Evolutionary conservation across 1,284 basidiomycete species (phyloP), one percentile per base, ranked within the genome.

Genomic region (Malassezia slooffiae): DNA sequence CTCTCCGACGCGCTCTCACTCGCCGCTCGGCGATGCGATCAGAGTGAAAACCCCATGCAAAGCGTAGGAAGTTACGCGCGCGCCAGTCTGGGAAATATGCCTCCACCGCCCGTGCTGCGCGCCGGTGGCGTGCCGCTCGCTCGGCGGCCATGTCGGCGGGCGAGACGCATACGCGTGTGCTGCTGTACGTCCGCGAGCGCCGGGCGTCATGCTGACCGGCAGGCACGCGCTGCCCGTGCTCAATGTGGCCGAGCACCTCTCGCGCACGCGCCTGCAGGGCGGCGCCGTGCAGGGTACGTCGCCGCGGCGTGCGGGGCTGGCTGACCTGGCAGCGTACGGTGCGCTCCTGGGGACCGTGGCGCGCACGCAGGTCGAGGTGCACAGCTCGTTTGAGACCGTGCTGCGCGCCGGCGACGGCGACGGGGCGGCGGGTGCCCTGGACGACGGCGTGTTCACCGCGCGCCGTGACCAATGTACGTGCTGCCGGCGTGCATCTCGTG

Each of bases 241-340:
- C 10, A 23, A 17, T 9, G 30, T 43, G 13, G 17, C 32, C 3
- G 46, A 48, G 26, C 46, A 48, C 21, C 17, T 16, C 6, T 29
- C 24, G 17, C 38, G 45, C 13, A 21, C 24, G 24, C 22, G 23
- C 16, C 21, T 82, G 9, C 83, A 85, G 50, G 77, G 83, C 83
- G 52, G 33, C 76, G 57, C 23, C 37, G 7, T 29, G 13, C 7
- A 32, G 22, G 15, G 21, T 23, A 32, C 20, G 37, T 31, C 16
- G 4, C 41, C 15, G 23, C 35, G n/a, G n/a, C n/a, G n/a, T n/a
- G n/a, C n/a, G n/a, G n/a, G n/a, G n/a, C n/a, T n/a, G n/a, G 33
- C 41, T 44, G 29, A 45, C 32, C 43, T 22, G 38, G 17, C 24
- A 31, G 43, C 15, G 31, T 34, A n/a, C 28, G 43, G 46, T 27